These are phyloP conservation scores for Aspergillus costaricaensis DNA, from an alignment of 2,329 filamentous ascomycete genomes.

Conservation along the genomic window DNA sequence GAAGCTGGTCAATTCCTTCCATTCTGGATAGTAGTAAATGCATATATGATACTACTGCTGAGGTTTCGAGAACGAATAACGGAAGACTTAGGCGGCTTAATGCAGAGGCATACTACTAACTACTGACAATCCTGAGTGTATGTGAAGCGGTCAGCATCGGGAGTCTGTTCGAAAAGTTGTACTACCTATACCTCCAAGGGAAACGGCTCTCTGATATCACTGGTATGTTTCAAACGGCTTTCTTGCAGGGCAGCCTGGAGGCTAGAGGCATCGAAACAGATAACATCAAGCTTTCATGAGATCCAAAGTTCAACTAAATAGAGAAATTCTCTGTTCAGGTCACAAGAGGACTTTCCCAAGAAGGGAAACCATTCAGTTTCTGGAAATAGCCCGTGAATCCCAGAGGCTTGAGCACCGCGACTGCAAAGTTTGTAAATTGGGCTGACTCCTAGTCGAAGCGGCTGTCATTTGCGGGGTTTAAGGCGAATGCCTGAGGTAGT, in stretches of 20 bases:
- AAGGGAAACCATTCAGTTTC: background rate
- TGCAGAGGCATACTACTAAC: no score
- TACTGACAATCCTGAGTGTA: no score
- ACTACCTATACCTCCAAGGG: no score
- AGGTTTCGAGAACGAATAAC: no score
- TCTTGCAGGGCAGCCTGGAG: background rate
- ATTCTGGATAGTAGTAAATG: no score
- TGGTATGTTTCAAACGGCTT: no score
- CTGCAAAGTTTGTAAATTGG: background rate
- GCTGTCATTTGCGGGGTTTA: background rate
- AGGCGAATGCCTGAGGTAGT: background rate
- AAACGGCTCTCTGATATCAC: background rate
- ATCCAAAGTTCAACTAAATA: no score
- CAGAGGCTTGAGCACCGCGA: background rate
- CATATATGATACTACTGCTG: no score
- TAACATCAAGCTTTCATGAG: background rate
- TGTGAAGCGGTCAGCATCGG: background rate
- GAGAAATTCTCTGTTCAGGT: no score
- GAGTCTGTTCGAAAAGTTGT: background rate
- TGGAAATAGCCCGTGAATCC: background rate
- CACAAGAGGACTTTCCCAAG: no score
- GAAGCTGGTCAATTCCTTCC: no score
- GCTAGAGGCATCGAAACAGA: background rate
- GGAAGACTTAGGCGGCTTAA: no score
- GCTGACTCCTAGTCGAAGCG: background rate